These are phyloP conservation scores for Ormosia emarginata DNA, from an alignment of 306 rosid genomes.

Conservation along the genomic window DNA sequence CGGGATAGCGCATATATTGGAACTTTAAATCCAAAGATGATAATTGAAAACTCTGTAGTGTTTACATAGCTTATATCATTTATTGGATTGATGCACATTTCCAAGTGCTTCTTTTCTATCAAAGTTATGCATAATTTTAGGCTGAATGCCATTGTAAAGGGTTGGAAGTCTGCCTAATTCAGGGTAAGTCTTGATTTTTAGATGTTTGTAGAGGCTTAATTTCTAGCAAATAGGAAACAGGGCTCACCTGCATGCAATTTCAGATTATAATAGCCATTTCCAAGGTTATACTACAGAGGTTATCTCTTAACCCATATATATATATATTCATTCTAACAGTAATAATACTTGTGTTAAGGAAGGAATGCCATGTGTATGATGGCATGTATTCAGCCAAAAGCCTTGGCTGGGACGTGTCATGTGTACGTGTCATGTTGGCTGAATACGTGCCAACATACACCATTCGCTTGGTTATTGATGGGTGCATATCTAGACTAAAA, in stretches of 20 bases:
- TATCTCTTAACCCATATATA: too few relatives aligned
- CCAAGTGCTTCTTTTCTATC: background rate
- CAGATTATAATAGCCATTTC: background rate
- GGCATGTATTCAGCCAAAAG: too few relatives aligned
- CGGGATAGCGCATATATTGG: background rate
- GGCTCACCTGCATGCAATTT: background rate
- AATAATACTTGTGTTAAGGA: too few relatives aligned
- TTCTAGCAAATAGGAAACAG: background rate
- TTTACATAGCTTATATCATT: background rate
- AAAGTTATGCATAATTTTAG: background rate
- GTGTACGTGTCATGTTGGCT: too few relatives aligned
- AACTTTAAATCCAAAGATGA: background rate
- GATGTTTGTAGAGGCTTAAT: background rate
- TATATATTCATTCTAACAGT: too few relatives aligned
- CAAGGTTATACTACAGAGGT: background rate
- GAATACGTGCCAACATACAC: too few relatives aligned
- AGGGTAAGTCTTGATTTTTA: background rate
- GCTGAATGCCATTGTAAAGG: background rate
- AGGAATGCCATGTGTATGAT: too few relatives aligned
- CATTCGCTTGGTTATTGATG: too few relatives aligned
- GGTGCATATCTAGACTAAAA: too few relatives aligned
- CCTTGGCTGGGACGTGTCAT: too few relatives aligned
- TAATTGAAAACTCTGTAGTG: background rate
- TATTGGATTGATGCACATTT: background rate
- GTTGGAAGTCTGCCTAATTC: background rate